A percentile compares a stretch with the other conserved stretches of the same genome.
Evolutionary conservation across 2,329 filamentous ascomycete genomes (phyloP).

Genomic region (Aureobasidium melanogenum): DNA sequence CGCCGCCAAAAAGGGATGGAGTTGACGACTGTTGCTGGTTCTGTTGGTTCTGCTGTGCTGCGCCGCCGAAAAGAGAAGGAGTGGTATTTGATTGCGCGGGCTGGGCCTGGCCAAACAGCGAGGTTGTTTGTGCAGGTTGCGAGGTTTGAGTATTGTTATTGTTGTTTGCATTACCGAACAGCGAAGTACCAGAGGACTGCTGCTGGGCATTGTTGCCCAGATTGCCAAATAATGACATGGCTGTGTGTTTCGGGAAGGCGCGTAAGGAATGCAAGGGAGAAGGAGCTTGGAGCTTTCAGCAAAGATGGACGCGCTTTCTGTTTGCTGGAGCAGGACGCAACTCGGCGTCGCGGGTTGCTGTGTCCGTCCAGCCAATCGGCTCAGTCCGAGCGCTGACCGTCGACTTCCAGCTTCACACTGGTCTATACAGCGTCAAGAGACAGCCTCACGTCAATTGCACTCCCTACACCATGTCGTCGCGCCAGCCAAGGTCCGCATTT

Average conservation of each 20-base stretch:
- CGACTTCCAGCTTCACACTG: slow-evolving; percentile 8
- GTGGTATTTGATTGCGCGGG: not conserved
- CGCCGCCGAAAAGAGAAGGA: slow-evolving; percentile 33
- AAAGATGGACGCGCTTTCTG: slow-evolving; percentile 6
- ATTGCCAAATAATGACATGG: slow-evolving; percentile 11
- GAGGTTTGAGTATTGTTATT: slow-evolving; percentile 14
- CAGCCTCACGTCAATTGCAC: slow-evolving; percentile 10
- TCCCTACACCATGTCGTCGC: slow-evolving; percentile 48
- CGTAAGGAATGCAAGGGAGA: not conserved
- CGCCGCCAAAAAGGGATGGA: slow-evolving; percentile 19
- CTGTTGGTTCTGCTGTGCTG: slow-evolving; percentile 20
- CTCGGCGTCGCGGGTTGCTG: not conserved
- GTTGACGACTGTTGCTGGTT: slow-evolving; percentile 20
- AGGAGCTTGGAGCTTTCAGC: not conserved
- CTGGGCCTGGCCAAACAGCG: slow-evolving; percentile 12
- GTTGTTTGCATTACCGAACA: not conserved
- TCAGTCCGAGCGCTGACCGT: slow-evolving; percentile 5
- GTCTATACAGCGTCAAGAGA: slow-evolving; percentile 1
- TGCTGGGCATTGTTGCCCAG: not conserved
- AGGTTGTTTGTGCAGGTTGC: slow-evolving; percentile 15
- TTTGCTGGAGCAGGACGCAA: not conserved
- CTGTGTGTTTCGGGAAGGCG: not conserved
- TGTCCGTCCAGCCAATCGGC: not conserved
- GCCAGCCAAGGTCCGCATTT: slow-evolving; percentile 47
- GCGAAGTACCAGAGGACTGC: not conserved